These are phyloP conservation scores for Sporisorium iseilematis-ciliati DNA, from an alignment of 1,284 basidiomycete species.

Conservation along the genomic window DNA sequence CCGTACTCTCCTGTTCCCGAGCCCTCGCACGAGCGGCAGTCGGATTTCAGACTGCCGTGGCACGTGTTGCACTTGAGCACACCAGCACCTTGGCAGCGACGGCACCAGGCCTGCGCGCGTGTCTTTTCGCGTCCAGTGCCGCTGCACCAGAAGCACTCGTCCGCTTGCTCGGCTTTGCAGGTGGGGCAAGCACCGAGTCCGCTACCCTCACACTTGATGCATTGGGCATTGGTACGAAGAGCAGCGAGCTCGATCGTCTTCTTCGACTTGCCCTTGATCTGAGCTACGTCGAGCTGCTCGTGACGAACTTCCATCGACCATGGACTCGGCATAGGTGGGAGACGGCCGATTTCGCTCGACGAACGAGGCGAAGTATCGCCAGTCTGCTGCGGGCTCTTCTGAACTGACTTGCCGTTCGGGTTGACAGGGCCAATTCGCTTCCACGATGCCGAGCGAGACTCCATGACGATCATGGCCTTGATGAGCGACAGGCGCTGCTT, in stretches of 20 bases:
- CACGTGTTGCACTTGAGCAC: conserved; percentile 56
- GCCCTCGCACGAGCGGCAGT: conserved; percentile 53
- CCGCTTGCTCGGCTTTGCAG: conserved; percentile 52
- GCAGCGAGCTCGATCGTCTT: conserved; percentile 55
- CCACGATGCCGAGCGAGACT: conserved; percentile 46
- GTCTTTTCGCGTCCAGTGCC: conserved; percentile 57
- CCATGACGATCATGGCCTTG: conserved; percentile 62
- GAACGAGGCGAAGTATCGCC: conserved; percentile 2
- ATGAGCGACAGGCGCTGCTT: conserved; percentile 54
- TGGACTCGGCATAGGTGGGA: conserved; percentile 53
- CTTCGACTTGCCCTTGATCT: conserved; percentile 53
- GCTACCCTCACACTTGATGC: conserved; percentile 45
- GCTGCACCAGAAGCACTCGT: conserved; percentile 62
- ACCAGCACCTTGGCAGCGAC: conserved; percentile 55
- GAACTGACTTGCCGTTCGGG: conserved; percentile 6
- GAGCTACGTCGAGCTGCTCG: conserved; percentile 46
- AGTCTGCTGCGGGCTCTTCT: neutral
- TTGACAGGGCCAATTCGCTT: conserved; percentile 41
- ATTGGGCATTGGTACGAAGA: conserved; percentile 45
- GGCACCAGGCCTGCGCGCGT: conserved; percentile 43
- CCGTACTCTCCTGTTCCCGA: conserved; percentile 49
- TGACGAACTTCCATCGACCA: conserved; percentile 57
- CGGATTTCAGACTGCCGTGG: conserved; percentile 37
- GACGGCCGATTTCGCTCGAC: conserved; percentile 5
- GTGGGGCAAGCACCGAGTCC: conserved; percentile 37